Evolutionary conservation across 2,329 filamentous ascomycete species (phyloP).

Genomic region (Talaromyces sp.): DNA sequence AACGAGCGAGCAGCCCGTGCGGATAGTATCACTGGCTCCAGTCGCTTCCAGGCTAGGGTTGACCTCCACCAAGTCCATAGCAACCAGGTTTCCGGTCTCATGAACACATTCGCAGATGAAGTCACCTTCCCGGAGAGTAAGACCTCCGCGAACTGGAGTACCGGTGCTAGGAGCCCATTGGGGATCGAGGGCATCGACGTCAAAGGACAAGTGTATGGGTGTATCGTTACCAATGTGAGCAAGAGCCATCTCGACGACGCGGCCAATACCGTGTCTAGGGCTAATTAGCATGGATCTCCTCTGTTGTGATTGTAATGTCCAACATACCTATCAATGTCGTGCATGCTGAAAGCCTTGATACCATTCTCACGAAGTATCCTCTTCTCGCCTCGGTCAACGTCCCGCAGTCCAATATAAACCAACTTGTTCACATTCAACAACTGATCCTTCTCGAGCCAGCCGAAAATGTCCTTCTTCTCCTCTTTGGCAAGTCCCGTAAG

Average conservation of each 20-base stretch:
- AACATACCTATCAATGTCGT: constrained; percentile 83
- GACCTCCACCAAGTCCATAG: constrained; percentile 80
- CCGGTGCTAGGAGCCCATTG: constrained; percentile 96
- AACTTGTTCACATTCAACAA: constrained; percentile 72
- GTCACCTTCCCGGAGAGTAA: constrained; percentile 93
- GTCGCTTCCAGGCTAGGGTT: constrained; percentile 69
- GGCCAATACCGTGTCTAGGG: constrained; percentile 80
- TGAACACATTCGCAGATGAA: constrained; percentile 91
- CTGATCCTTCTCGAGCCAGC: constrained; percentile 71
- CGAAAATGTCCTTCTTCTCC: constrained; percentile 75
- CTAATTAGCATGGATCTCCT: neutral
- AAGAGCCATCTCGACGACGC: constrained; percentile 97
- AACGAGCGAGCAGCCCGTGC: constrained; percentile 87
- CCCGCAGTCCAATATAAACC: constrained; percentile 93
- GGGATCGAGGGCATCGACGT: constrained; percentile 93
- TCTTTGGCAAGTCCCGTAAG: constrained; percentile 79
- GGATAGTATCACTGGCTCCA: constrained; percentile 80
- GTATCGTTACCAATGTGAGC: constrained; percentile 92
- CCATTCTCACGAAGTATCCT: constrained; percentile 80
- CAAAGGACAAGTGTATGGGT: constrained; percentile 94
- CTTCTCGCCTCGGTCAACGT: constrained; percentile 94
- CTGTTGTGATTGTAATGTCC: neutral
- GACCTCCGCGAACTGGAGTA: constrained; percentile 86
- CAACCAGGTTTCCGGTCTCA: constrained; percentile 73
- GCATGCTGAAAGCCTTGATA: constrained; percentile 98